These are phyloP conservation scores for Astragalus glycyphyllos DNA, from an alignment of 306 rosid species.

Conservation along the genomic window DNA sequence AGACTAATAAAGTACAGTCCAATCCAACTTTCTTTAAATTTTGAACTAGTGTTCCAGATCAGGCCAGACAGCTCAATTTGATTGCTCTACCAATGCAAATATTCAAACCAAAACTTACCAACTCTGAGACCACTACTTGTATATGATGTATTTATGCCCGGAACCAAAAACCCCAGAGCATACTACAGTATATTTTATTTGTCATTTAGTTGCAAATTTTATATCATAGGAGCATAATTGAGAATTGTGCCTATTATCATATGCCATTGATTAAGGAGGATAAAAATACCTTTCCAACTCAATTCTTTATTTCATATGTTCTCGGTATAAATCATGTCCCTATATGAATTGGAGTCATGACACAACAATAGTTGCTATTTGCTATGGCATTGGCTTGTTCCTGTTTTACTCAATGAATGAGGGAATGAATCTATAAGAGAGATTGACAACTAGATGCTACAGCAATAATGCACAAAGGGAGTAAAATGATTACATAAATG, in stretches of 20 bases:
- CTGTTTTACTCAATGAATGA: slow-evolving; percentile 10
- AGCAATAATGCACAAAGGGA: slow-evolving; percentile 34
- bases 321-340: no score
- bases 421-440: slow-evolving; percentile 33
- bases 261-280: slow-evolving; percentile 26
- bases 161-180: not conserved
- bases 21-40: no score
- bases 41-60: no score
- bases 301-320: not conserved
- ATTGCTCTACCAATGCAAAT: no score
- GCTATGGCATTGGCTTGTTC: slow-evolving; percentile 33
- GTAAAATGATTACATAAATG: slow-evolving; percentile 39
- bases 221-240: not conserved
- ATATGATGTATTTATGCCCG: not conserved
- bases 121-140: not conserved
- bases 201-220: not conserved
- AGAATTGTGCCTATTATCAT: slow-evolving; percentile 31
- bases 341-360: not conserved
- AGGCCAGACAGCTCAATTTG: no score
- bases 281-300: not conserved
- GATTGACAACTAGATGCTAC: slow-evolving; percentile 35
- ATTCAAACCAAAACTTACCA: not conserved
- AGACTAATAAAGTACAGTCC: no score
- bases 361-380: not conserved
- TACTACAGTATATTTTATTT: no score